Base-by-base conservation (phyloP, 352 stramenopile species). In the Thraustochytrium striatum region DNA sequence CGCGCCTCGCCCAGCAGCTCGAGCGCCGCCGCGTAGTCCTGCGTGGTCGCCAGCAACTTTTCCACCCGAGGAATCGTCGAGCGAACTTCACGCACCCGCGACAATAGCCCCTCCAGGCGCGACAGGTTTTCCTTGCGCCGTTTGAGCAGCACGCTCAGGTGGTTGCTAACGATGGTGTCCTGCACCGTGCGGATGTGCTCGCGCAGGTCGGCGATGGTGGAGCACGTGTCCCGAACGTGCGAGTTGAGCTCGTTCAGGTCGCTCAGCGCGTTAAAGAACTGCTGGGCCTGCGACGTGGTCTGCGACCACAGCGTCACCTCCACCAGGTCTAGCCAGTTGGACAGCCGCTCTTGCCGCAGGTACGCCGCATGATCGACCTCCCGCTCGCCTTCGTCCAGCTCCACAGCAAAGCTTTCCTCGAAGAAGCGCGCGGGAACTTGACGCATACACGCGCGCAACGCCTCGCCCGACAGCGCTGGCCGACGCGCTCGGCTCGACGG, bases 261-360 rank as follows among this genome's bases (percentile, higher is more conserved):
- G 50, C 65, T 75, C n/a, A 75, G 50, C 5, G 65, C 65, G 7
- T 30, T 38, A 32, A 75, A 75, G 36, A 75, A 75, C 41, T 75
- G 32, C 11, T 75, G 65, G n/a, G 65, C 65, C 65, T 75, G 65
- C 32, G 65, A 75, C 8, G 65, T 75, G 25, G 65, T 75, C 52
- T 75, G 65, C 19, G 32, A 55, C 65, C 65, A 75, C 25, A 75
- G 52, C 21, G 32, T 55, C 13, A 75, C 65, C 65, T 75, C 65
- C 5, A 75, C 65, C 32, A 55, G 65, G 50, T 75, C 65, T 7
- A 75, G 65, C 65, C 65, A 75, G 0, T 38, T 43, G 13, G 44
- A 62, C 21, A 75, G 52, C 52, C 68, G 25, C 36, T 75, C 65
- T 21, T 75, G 65, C 65, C 65, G 28, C 19, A 75, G 11, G 36